phyloP scores from a whole-genome alignment of 2,329 filamentous ascomycete genomes.

The Ophiostoma novo-ulmi region DNA sequence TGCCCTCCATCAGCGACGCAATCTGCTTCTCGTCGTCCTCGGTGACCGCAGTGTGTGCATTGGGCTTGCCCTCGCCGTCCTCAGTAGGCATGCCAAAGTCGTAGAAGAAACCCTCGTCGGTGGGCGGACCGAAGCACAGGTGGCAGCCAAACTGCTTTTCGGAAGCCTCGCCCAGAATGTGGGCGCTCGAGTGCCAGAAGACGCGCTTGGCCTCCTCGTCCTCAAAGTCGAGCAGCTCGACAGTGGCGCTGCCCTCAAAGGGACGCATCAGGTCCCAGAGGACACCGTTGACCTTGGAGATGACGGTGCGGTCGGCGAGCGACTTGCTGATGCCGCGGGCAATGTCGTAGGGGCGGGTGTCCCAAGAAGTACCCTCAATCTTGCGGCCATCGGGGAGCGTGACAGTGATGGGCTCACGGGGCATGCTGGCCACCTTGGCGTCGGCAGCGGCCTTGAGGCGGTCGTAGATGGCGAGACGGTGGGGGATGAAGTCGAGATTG shows the following conservation, averaged over 20 bases:
- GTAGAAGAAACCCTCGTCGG: conserved; percentile 92
- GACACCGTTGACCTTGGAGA: conserved; percentile 75
- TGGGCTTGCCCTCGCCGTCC: conserved; percentile 32
- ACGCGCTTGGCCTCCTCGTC: conserved; percentile 75
- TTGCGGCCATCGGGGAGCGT: conserved; percentile 67
- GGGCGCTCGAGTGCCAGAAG: conserved; percentile 96
- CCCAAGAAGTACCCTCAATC: conserved; percentile 75
- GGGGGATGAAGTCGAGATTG: conserved; percentile 68
- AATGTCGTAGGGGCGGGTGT: conserved; percentile 80
- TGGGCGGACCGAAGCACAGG: conserved; percentile 88
- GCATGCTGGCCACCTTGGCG: conserved; percentile 65
- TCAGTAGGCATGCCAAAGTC: conserved; percentile 82
- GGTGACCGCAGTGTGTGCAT: conserved; percentile 51
- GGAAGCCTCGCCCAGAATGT: conserved; percentile 90
- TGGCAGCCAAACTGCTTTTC: conserved; percentile 88
- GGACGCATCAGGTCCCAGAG: conserved; percentile 93
- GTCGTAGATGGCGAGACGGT: conserved; percentile 83
- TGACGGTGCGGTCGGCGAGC: conserved; percentile 77
- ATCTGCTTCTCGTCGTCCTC: conserved; percentile 77
- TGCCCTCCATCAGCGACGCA: conserved; percentile 71
- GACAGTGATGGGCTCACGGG: conserved; percentile 68
- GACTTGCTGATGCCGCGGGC: conserved; percentile 77
- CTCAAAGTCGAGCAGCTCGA: conserved; percentile 79
- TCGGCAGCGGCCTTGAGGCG: conserved; percentile 79
- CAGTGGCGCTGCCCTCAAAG: conserved; percentile 77